Percentiles rank a stretch among this genome's conserved stretches.
phyloP scores from a whole-genome alignment of 495 filamentous ascomycete species.

The Amniculicola lignicola region DNA sequence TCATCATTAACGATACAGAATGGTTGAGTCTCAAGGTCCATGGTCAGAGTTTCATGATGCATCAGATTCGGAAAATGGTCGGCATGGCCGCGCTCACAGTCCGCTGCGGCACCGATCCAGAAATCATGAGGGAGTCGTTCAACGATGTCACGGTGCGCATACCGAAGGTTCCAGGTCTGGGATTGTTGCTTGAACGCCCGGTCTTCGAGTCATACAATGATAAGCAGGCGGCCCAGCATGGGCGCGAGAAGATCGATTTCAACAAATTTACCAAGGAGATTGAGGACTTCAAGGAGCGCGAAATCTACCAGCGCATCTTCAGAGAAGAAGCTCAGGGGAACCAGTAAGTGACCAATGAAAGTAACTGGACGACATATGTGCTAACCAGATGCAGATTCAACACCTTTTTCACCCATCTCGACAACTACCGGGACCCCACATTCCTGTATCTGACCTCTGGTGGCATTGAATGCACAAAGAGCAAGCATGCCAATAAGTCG shows the following conservation, averaged over 20 bases:
- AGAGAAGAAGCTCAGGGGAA: constrained; percentile 71
- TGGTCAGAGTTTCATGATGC: constrained; percentile 99
- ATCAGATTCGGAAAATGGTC: constrained; percentile 99
- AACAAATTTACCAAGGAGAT: constrained; percentile 71
- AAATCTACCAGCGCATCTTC: constrained; percentile 92
- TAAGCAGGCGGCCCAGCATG: constrained; percentile 52
- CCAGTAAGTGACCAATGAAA: constrained; percentile 18
- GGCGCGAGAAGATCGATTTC: constrained; percentile 69
- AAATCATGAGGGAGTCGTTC: constrained; percentile 61
- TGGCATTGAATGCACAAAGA: constrained; percentile 28
- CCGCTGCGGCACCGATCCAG: constrained; percentile 65
- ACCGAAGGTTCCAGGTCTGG: constrained; percentile 87
- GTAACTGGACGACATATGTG: not conserved
- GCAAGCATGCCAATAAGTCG: constrained; percentile 14
- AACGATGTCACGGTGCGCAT: constrained; percentile 69
- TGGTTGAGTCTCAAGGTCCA: constrained; percentile 96
- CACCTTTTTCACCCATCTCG: constrained; percentile 79
- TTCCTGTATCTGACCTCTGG: constrained; percentile 69
- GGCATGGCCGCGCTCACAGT: constrained; percentile 82
- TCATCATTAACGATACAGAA: constrained; percentile 65
- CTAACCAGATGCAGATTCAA: constrained; percentile 57
- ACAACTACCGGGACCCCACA: constrained; percentile 66
- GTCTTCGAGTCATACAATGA: constrained; percentile 85
- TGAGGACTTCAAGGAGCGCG: constrained; percentile 80
- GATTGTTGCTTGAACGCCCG: constrained; percentile 82